Evolutionary conservation across 2,329 filamentous ascomycete species (phyloP).

Genomic region (Colletotrichum cereale): DNA sequence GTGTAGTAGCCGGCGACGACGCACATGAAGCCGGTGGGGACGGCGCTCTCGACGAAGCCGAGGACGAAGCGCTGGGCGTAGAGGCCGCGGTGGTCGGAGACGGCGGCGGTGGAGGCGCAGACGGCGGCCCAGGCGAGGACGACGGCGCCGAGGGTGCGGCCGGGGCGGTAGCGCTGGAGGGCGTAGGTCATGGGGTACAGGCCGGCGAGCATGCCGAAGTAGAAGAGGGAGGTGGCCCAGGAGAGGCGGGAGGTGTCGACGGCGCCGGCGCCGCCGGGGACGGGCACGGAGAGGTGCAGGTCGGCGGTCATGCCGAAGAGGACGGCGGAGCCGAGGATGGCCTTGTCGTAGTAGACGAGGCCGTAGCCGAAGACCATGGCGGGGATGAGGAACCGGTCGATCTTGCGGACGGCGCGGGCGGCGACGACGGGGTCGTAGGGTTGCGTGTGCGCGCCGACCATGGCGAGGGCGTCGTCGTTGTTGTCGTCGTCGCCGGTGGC

Average conservation of each 20-base stretch:
- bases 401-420: slow-evolving; percentile 72
- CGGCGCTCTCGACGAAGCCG: slow-evolving; percentile 72
- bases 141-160: slow-evolving; percentile 72
- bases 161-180: slow-evolving; percentile 75
- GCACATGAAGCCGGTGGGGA: slow-evolving; percentile 76
- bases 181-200: slow-evolving; percentile 80
- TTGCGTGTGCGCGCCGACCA: slow-evolving; percentile 70
- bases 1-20: slow-evolving; percentile 74
- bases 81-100: slow-evolving; percentile 72
- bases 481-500: neutral
- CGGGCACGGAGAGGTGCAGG: slow-evolving; percentile 66
- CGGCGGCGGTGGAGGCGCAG: slow-evolving; percentile 77
- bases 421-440: slow-evolving; percentile 67
- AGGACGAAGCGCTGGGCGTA: slow-evolving; percentile 76
- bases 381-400: slow-evolving; percentile 76
- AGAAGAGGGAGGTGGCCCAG: slow-evolving; percentile 85
- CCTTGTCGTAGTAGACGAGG: slow-evolving; percentile 65
- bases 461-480: slow-evolving; percentile 65
- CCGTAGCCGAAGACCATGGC: slow-evolving; percentile 70
- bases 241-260: slow-evolving; percentile 76
- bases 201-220: slow-evolving; percentile 82
- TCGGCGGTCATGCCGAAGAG: slow-evolving; percentile 83
- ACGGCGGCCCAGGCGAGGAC: slow-evolving; percentile 76
- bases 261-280: slow-evolving; percentile 57
- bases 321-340: slow-evolving; percentile 78